phyloP scores from a whole-genome alignment of 371 early-diverging fungal species.

The Mucor mucedo region DNA sequence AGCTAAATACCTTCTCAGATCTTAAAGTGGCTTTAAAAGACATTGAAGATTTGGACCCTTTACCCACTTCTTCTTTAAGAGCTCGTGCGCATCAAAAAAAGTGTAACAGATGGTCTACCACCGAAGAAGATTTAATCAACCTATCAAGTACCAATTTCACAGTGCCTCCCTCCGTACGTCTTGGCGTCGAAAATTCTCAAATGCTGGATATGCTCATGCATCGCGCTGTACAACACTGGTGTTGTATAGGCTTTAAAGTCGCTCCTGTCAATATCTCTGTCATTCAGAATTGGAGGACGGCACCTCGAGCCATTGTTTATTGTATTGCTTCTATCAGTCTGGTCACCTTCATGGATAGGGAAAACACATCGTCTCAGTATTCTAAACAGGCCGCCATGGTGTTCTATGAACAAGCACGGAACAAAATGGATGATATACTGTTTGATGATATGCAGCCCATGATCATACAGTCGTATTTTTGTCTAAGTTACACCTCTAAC shows the following conservation, averaged over 20 bases:
- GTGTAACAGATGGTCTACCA: slow-evolving; percentile 9
- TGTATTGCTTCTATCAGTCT: slow-evolving; percentile 37
- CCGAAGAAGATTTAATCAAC: slow-evolving; percentile 20
- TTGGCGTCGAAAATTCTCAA: slow-evolving; percentile 19
- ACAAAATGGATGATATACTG: slow-evolving; percentile 33
- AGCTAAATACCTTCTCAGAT: slow-evolving; percentile 25
- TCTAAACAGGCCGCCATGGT: slow-evolving; percentile 30
- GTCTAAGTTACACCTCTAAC: slow-evolving; percentile 38
- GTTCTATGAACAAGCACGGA: slow-evolving; percentile 36
- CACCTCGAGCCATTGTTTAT: slow-evolving; percentile 29
- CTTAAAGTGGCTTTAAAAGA: slow-evolving; percentile 20
- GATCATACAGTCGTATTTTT: slow-evolving; percentile 35
- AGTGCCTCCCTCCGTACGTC: slow-evolving; percentile 24
- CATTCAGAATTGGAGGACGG: slow-evolving; percentile 24
- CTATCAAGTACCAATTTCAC: not conserved
- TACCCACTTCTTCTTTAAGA: slow-evolving; percentile 2
- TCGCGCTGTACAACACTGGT: slow-evolving; percentile 34
- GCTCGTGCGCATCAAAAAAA: not conserved
- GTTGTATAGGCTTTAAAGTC: slow-evolving; percentile 36
- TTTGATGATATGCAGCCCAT: slow-evolving; percentile 32
- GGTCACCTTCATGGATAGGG: slow-evolving; percentile 29
- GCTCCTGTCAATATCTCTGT: slow-evolving; percentile 27
- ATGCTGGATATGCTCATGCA: slow-evolving; percentile 30
- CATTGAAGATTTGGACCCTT: slow-evolving; percentile 12
- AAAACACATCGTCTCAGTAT: slow-evolving; percentile 13